phyloP scores from a whole-genome alignment of 1,139 yeast genomes.

The Geotrichum bryndzae region DNA sequence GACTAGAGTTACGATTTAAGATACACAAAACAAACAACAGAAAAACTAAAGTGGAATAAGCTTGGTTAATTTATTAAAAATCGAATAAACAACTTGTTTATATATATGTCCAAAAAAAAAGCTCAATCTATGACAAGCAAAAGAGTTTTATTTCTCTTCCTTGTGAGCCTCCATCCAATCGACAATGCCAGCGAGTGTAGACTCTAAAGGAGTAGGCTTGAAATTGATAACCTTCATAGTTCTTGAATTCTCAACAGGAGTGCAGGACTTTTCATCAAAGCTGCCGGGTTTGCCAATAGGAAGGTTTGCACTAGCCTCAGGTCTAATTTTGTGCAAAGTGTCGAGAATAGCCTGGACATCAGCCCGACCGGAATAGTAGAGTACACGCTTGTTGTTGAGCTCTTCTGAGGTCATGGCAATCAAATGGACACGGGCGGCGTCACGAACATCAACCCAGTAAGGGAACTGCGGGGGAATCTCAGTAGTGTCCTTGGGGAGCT shows the following conservation, averaged over 20 bases:
- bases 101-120: no score
- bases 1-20: no score
- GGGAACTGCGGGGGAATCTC: neutral
- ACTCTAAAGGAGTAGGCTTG: conserved; percentile 23
- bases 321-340: conserved; percentile 29
- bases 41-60: no score
- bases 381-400: conserved; percentile 38
- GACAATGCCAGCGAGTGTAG: conserved; percentile 21
- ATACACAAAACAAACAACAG: no score
- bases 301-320: neutral
- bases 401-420: conserved; percentile 20
- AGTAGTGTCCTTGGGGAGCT: neutral
- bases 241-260: conserved; percentile 20
- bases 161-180: conserved; percentile 20
- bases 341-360: conserved; percentile 33
- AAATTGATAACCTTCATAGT: conserved; percentile 21
- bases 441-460: conserved; percentile 15
- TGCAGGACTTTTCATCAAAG: neutral
- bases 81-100: no score
- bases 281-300: conserved; percentile 1
- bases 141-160: neutral
- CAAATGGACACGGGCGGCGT: conserved; percentile 12
- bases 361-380: conserved; percentile 35
- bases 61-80: no score
- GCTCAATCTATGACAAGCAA: no score